Conservation (phyloP, 805 yeast species). For the Suhomyces canberraensis region DNA sequence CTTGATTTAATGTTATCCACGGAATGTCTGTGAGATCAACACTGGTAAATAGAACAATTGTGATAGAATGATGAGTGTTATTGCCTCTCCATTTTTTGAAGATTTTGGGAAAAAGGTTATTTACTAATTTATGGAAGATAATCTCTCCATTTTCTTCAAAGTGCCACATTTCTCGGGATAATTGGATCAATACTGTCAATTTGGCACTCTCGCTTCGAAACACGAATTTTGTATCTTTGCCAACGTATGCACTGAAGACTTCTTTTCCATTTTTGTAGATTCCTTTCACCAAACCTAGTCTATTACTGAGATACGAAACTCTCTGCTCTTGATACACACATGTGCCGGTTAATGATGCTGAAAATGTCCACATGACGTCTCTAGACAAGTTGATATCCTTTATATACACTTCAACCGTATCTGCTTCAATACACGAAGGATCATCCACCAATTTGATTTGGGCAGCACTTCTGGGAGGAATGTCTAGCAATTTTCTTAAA, state of each 20-base stretch:
- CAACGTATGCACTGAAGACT: slow-evolving; percentile 72
- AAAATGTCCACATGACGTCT: slow-evolving; percentile 89
- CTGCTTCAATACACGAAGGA: slow-evolving; percentile 59
- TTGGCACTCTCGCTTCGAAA: slow-evolving; percentile 91
- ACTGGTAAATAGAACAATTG: slow-evolving; percentile 84
- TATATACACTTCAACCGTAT: slow-evolving; percentile 75
- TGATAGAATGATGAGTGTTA: slow-evolving; percentile 86
- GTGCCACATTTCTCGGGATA: slow-evolving; percentile 96
- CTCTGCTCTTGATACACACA: slow-evolving; percentile 70
- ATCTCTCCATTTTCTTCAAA: slow-evolving; percentile 96
- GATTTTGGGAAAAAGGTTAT: slow-evolving; percentile 86
- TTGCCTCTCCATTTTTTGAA: slow-evolving; percentile 83
- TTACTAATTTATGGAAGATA: slow-evolving; percentile 86
- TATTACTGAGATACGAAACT: slow-evolving; percentile 54
- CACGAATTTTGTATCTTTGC: slow-evolving; percentile 70
- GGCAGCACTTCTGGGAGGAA: slow-evolving; percentile 68
- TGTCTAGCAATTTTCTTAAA: slow-evolving; percentile 55
- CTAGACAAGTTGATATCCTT: slow-evolving; percentile 79
- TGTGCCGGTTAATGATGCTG: slow-evolving; percentile 55
- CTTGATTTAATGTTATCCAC: slow-evolving; percentile 60
- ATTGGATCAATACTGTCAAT: slow-evolving; percentile 77
- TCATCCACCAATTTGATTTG: slow-evolving; percentile 46
- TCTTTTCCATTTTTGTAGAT: slow-evolving; percentile 67
- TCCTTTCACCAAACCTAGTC: slow-evolving; percentile 62
- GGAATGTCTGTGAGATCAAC: slow-evolving; percentile 57